phyloP scores from a whole-genome alignment of 164 flowering plant species.

The Cinnamomum micranthum region DNA sequence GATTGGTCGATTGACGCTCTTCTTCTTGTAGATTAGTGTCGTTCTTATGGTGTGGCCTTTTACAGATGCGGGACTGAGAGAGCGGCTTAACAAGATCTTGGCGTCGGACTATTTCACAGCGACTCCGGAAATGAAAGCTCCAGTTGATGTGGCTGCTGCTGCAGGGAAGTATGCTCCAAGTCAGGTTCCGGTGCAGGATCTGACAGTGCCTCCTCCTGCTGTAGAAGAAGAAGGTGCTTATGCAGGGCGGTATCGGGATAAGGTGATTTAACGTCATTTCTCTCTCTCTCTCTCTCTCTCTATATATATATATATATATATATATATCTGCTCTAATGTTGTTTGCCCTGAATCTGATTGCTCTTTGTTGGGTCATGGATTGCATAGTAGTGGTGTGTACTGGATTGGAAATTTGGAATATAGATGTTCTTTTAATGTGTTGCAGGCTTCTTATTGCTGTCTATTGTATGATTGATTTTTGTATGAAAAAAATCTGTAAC shows the following conservation, averaged over 20 bases:
- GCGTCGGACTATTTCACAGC: conserved; percentile 77
- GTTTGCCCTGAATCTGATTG: too few relatives aligned
- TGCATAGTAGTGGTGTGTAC: too few relatives aligned
- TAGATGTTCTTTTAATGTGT: too few relatives aligned
- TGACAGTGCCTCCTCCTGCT: conserved; percentile 14
- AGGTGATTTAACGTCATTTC: conserved; percentile 25
- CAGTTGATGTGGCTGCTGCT: conserved; percentile 72
- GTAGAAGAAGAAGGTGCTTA: conserved; percentile 38
- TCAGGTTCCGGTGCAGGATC: conserved; percentile 44
- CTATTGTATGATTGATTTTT: too few relatives aligned
- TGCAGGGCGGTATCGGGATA: conserved; percentile 34
- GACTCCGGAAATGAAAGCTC: conserved; percentile 78
- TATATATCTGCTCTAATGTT: too few relatives aligned
- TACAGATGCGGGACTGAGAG: conserved; percentile 76
- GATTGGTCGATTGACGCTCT: not conserved
- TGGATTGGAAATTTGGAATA: too few relatives aligned
- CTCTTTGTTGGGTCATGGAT: too few relatives aligned
- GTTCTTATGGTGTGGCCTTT: not conserved
- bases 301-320: too few relatives aligned
- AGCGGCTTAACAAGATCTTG: conserved; percentile 71
- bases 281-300: too few relatives aligned
- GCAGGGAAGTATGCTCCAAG: conserved; percentile 59
- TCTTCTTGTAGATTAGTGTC: not conserved
- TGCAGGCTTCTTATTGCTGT: too few relatives aligned
- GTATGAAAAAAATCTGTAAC: too few relatives aligned